Base-by-base conservation (phyloP, 352 stramenopile species). In the Plasmopara muralis region DNA sequence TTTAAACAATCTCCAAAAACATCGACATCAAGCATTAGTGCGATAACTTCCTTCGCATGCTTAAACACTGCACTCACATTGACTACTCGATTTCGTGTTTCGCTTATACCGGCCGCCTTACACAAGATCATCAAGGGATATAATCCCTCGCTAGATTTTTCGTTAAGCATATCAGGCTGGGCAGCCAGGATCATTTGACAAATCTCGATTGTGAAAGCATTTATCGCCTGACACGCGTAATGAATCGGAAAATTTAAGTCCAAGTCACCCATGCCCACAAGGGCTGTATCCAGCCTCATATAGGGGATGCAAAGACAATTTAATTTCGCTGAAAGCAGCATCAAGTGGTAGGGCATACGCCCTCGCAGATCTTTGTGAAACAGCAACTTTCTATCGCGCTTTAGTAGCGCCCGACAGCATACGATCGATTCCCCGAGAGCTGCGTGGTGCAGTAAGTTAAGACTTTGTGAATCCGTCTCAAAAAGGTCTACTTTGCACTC, bases 171-270 rank as follows among this genome's bases (percentile, higher is more conserved):
- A 20, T 49, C 51, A 5, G 76, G 52, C 38, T 83, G 55, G 9
- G 62, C 45, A 50, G 49, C 30, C 42, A 89, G 56, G n/a, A 87
- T 72, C 8, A 76, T 47, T 15, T 57, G 57, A 34, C 64, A 70
- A 39, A 87, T 76, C 33, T 69, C 60, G 5, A 77, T 63, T 5
- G 74, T 85, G 25, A 52, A 55, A 12, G 50, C 33, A 46, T 78
- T 87, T 18, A 87, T 47, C 33, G 46, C 63, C 45, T 69, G 66
- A n/a, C 70, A 87, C 5, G 71, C 79, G 51, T 75, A 89, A 38
- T 89, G 76, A 50, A 89, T 73, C 4, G 78, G 70, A 38, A 72
- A 72, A 37, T 68, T 72, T 0, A 60, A 64, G 10, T 57, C 53
- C 34, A 85, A 66, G 46, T 87, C 72, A 18, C 66, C 62, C 30